A percentile compares a stretch with the other conserved stretches of the same genome.
Evolutionary conservation across 352 stramenopile genomes (phyloP).

Genomic region (Aphanomyces euteiches): DNA sequence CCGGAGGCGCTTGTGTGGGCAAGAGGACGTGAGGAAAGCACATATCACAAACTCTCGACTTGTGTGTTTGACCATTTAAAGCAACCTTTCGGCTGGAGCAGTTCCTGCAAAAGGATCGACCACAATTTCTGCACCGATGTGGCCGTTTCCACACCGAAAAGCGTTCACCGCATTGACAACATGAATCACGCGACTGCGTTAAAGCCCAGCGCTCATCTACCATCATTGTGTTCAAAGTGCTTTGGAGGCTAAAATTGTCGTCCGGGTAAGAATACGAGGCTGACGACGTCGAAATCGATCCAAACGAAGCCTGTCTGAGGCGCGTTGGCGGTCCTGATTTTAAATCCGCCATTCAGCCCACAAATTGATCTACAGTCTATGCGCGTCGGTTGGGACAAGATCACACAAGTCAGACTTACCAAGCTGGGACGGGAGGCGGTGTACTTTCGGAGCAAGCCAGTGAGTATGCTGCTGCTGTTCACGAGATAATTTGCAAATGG

Average conservation of each 20-base stretch:
- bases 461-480: too few species aligned
- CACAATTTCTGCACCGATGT: conserved; percentile 74
- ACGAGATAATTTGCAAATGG: too few species aligned
- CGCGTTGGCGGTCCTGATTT: conserved; percentile 7
- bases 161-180: conserved; percentile 73
- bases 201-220: not conserved
- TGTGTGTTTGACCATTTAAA: conserved; percentile 75
- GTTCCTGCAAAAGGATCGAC: conserved; percentile 78
- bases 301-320: not conserved
- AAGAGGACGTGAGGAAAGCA: conserved; percentile 79
- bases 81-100: conserved; percentile 77
- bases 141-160: conserved; percentile 78
- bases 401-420: too few species aligned
- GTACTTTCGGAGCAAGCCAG: too few species aligned
- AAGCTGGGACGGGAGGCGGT: too few species aligned
- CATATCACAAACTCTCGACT: conserved; percentile 76
- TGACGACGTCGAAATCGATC: not conserved
- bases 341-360: not conserved
- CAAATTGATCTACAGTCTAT: not conserved
- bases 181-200: conserved; percentile 32
- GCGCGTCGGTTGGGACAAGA: too few species aligned
- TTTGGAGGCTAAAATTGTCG: conserved; percentile 4
- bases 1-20: conserved; percentile 57
- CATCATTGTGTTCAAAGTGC: not conserved
- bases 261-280: conserved; percentile 4